Evolutionary conservation across 1,284 basidiomycete species (phyloP), one percentile per base, ranked within the genome.

Genomic region (Cutaneotrichosporon spelunceum): DNA sequence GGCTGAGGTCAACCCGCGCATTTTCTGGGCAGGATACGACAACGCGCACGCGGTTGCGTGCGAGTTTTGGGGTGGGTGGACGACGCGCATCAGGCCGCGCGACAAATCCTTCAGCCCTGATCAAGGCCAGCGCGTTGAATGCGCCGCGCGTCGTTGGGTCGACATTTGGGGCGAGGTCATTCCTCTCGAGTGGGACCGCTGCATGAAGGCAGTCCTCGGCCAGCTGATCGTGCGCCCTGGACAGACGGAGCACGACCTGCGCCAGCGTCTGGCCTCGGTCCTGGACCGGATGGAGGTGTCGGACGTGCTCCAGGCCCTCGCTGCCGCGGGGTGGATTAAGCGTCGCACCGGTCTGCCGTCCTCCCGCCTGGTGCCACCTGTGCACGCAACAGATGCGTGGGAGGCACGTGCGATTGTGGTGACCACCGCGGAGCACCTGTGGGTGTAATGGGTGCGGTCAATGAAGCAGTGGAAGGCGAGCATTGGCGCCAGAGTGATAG

Each of bases 201-300:
- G 85, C 11, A 72, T 87, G 48, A 82, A 85, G 64, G 85, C 87
- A n/a, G 85, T 89, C 29, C 81, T 86, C 50, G 85, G 87, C 4
- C 75, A 86, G 33, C 72, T 93, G 52, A 75, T 89, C 42, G 83
- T 85, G 63, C 82, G 86, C 64, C 89, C 91, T 11, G 90, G 89
- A 6, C 44, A 63, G 27, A 59, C 50, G 59, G 66, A 92, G 89
- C 78, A 80, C 19, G 85, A 87, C 68, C 77, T 92, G 55, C 83
- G 85, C 59, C 87, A 85, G 83, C 82, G 86, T 61, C 78, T 92
- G 56, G 80, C 83, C 59, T 77, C 82, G 13, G 83, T 87, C 29
- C 88, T 91, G 65, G 90, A 93, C 72, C 82, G 88, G 60, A 85
- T 88, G 67, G 90, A 93, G 74, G 77, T 88, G 36, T 79, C 82